phyloP scores from a whole-genome alignment of 768 basidiomycete genomes.

The Cystofilobasidium capitatum region DNA sequence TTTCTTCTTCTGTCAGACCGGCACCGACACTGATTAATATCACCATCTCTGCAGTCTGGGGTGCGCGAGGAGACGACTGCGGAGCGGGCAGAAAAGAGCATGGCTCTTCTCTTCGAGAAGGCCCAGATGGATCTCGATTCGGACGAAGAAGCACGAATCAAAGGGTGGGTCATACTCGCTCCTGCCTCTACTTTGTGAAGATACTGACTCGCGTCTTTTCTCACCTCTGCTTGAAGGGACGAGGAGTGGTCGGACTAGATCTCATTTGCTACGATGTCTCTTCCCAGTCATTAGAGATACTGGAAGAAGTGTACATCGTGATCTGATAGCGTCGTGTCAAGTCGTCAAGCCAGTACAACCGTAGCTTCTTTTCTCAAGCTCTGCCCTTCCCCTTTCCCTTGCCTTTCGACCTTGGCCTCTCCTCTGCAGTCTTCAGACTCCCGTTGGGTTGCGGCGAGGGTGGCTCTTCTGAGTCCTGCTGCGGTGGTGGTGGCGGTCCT shows the following conservation, averaged over 20 bases:
- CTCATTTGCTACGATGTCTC: neutral
- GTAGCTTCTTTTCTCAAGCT: neutral
- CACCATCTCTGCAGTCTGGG: constrained; percentile 22
- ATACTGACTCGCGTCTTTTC: neutral
- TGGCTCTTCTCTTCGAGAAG: constrained; percentile 39
- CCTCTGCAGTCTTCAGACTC: neutral
- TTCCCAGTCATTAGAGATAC: neutral
- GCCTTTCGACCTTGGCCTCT: neutral
- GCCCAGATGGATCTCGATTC: constrained; percentile 32
- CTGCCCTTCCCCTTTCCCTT: constrained; percentile 8
- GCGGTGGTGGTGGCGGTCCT: neutral
- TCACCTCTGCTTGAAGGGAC: neutral
- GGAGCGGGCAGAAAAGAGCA: constrained; percentile 36
- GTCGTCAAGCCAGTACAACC: neutral
- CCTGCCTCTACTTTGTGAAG: neutral
- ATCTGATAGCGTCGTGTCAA: too few relatives aligned
- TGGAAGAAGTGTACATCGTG: neutral
- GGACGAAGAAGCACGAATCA: constrained; percentile 21
- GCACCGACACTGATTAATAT: too few relatives aligned
- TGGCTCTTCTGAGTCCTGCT: neutral
- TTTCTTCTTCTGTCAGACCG: neutral
- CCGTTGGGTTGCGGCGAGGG: neutral
- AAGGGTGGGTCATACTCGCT: neutral
- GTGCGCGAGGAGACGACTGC: constrained; percentile 37
- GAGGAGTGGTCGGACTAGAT: constrained; percentile 26